Conservation (phyloP, 83 land plant species). For the Isoetes engelmannii region DNA sequence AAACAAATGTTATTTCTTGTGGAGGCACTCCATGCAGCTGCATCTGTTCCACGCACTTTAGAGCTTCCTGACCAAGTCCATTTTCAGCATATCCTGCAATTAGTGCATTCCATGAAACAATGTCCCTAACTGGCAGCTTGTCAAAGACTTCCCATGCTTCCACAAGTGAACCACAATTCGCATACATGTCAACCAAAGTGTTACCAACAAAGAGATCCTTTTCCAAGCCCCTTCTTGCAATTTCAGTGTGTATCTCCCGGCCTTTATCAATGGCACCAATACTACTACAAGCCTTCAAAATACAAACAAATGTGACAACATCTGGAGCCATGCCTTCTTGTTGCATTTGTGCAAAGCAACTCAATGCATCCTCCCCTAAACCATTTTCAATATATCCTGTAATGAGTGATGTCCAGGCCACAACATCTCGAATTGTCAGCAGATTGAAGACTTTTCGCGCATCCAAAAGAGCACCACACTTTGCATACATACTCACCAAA, state of each 20-base stretch:
- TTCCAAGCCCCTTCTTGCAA: constrained; percentile 11
- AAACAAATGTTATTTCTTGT: background rate
- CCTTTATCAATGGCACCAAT: constrained; percentile 19
- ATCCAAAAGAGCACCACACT: constrained; percentile 3
- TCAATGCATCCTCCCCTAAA: constrained; percentile 15
- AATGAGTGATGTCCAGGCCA: constrained; percentile 27
- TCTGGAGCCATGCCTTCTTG: constrained; percentile 5
- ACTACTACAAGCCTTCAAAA: constrained; percentile 20
- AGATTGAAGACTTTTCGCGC: constrained; percentile 18
- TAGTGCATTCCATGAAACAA: constrained; percentile 7
- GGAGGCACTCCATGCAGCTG: background rate
- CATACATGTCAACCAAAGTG: constrained; percentile 29
- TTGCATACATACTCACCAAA: constrained; percentile 4
- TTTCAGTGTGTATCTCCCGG: background rate
- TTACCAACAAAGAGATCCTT: constrained; percentile 14
- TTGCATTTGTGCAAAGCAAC: constrained; percentile 17
- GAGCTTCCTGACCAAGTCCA: background rate
- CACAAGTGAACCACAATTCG: constrained; percentile 19
- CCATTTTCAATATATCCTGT: constrained; percentile 23
- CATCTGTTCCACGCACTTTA: background rate
- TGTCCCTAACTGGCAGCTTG: constrained; percentile 9
- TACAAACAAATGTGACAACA: constrained; percentile 18
- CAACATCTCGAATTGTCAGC: constrained; percentile 12
- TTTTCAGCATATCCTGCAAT: background rate
- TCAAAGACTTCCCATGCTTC: constrained; percentile 19